Conservation (phyloP, 805 yeast genomes). For the Hanseniaspora lindneri region DNA sequence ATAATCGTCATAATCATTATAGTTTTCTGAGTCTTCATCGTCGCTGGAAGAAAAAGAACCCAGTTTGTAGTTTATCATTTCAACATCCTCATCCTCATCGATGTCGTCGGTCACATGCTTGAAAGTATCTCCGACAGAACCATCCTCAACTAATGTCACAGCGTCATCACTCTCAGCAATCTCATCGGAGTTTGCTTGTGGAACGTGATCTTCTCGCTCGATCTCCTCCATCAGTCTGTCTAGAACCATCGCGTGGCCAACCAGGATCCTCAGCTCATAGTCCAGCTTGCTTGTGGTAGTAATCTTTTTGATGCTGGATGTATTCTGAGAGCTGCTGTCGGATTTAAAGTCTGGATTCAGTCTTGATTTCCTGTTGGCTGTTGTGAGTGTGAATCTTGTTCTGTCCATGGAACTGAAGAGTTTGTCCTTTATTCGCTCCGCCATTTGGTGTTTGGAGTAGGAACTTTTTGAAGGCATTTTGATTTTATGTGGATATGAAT, state of each 20-base stretch:
- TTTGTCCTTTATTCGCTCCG: conserved; percentile 13
- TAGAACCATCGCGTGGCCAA: conserved; percentile 28
- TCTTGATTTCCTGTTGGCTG: background rate
- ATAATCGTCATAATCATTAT: no score
- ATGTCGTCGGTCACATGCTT: background rate
- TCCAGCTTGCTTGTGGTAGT: conserved; percentile 16
- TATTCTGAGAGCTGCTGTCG: background rate
- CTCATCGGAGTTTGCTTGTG: background rate
- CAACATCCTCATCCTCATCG: conserved; percentile 2
- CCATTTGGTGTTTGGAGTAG: conserved; percentile 7
- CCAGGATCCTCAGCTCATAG: conserved; percentile 24
- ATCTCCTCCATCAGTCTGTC: conserved; percentile 24
- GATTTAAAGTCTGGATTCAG: conserved; percentile 2
- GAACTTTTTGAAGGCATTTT: no score
- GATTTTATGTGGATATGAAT: no score
- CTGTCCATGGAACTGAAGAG: conserved; percentile 11
- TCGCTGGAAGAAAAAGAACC: background rate
- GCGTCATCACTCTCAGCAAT: background rate
- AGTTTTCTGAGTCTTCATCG: background rate
- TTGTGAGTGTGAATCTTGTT: background rate
- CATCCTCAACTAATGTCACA: background rate
- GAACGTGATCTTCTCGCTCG: background rate
- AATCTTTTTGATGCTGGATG: background rate
- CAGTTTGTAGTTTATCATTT: background rate
- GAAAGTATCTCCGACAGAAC: background rate